These are phyloP conservation scores for Sisymbrium irio DNA, from an alignment of 345 rosid species.

Conservation along the genomic window DNA sequence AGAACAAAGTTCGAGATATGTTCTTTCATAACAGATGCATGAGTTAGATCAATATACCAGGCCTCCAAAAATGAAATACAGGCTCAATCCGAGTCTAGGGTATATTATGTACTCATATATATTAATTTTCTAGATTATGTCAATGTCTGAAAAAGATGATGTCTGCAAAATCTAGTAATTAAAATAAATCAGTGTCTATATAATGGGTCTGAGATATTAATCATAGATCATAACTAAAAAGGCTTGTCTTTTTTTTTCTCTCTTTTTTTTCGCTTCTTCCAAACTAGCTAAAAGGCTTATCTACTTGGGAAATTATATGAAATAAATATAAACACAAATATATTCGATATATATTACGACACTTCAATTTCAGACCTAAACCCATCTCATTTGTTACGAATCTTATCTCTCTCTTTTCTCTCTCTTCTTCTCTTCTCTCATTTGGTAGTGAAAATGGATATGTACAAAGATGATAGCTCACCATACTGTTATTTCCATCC, in stretches of 20 bases:
- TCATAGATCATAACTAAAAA: conserved; percentile 6
- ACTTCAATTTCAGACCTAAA: conserved; percentile 14
- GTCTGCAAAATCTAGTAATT: not conserved
- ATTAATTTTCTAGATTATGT: not conserved
- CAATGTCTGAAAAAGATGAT: conserved; percentile 12
- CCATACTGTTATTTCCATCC: conserved; percentile 87
- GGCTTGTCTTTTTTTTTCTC: conserved; percentile 1
- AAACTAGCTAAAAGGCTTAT: conserved; percentile 26
- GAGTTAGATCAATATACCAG: not conserved
- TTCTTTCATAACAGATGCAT: conserved; percentile 5
- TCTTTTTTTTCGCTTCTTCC: not conserved
- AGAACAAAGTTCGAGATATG: not conserved
- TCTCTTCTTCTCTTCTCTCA: not conserved
- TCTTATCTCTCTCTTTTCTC: conserved; percentile 11
- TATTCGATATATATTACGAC: conserved; percentile 24
- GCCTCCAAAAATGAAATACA: not conserved
- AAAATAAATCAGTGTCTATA: not conserved
- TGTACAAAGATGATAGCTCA: conserved; percentile 51
- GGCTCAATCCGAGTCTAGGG: not conserved
- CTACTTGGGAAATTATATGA: conserved; percentile 16
- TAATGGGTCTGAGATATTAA: not conserved
- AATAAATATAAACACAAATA: not conserved
- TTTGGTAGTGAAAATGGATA: conserved; percentile 46
- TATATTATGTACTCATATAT: not conserved
- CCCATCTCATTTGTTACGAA: conserved; percentile 14